Percentiles rank a stretch among this genome's conserved stretches.
Evolutionary conservation across 2,329 filamentous ascomycete species (phyloP).

Genomic region (Westerdykella aurantiaca): DNA sequence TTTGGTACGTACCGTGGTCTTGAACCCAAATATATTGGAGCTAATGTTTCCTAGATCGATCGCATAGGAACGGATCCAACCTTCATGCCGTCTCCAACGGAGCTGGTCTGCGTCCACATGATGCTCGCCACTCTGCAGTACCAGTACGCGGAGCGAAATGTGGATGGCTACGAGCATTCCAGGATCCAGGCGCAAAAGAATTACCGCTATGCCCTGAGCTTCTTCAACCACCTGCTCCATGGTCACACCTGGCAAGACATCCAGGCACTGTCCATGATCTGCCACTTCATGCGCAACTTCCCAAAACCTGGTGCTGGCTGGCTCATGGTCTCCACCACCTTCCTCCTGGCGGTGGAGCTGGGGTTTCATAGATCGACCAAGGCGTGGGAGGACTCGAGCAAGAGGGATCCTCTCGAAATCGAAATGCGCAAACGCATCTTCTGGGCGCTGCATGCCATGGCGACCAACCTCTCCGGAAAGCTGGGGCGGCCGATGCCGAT

Average conservation of each 20-base stretch:
- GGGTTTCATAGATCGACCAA: constrained; percentile 68
- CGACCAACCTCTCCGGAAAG: constrained; percentile 65
- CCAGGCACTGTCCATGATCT: constrained; percentile 68
- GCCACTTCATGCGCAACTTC: constrained; percentile 67
- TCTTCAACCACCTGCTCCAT: constrained; percentile 59
- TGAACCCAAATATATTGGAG: not conserved
- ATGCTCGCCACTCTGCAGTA: constrained; percentile 72
- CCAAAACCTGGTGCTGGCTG: constrained; percentile 73
- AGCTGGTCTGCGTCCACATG: constrained; percentile 70
- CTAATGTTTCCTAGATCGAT: constrained; percentile 51
- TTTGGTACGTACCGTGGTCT: constrained; percentile 50
- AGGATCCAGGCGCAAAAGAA: constrained; percentile 67
- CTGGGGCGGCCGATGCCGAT: constrained; percentile 73
- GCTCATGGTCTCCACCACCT: constrained; percentile 59
- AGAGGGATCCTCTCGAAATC: constrained; percentile 54
- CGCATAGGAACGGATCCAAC: constrained; percentile 64
- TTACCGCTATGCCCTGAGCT: constrained; percentile 68
- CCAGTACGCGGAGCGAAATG: constrained; percentile 67
- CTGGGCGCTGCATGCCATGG: constrained; percentile 64
- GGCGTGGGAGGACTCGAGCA: constrained; percentile 45
- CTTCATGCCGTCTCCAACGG: constrained; percentile 57
- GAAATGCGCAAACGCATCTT: constrained; percentile 72
- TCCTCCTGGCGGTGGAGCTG: constrained; percentile 66
- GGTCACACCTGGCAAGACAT: constrained; percentile 61
- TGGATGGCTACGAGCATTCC: constrained; percentile 39